Base-by-base conservation (phyloP, 768 basidiomycete species). In the Suillus variegatus region DNA sequence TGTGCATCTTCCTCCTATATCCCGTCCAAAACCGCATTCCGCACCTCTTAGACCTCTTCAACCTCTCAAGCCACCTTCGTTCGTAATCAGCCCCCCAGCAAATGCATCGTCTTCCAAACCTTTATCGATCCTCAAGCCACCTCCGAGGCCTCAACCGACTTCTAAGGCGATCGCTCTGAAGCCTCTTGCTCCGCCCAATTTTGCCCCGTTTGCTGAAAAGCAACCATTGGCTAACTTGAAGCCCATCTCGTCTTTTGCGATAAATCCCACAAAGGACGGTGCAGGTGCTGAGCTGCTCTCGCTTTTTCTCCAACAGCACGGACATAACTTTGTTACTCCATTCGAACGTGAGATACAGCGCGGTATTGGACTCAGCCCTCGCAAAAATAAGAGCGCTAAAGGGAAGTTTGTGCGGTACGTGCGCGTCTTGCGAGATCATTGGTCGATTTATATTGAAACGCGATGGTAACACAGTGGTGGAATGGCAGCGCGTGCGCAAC, bases 311-410 rank as follows among this genome's bases (percentile, higher is more conserved):
- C 82, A 82, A 60, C 83, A 86, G 66, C 78, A 84, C 46, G 76
- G 75, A 0, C 72, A 72, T 65, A 78, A 57, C 62, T 82, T 68
- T 73, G 79, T 71, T 3, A 77, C 79, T 9, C 68, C 73, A 35
- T 73, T 75, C 18, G 78, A 81, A 55, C 72, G 71, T 2, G 80
- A 84, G 67, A 71, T 79, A 2, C 76, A 77, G 13, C 81, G 86
- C n/a, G 88, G 86, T 1, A 69, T 90, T 46, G 81, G 81, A 65
- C 69, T 87, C 62, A 90, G 87, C 73, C 88, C 88, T 0, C 81
- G 85, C 68, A 89, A 88, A 74, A 75, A 75, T 25, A 76, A 76
- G 44, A 79, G 77, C 57, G 78, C 77, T 18, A 82, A 81, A 71
- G 79, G 76, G 38, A 86, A 81, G 67, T 83, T 83, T 51, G 60